Conservation (phyloP, 225 moss, liverwort and hornwort genomes). For the Sphagnum contortum region DNA sequence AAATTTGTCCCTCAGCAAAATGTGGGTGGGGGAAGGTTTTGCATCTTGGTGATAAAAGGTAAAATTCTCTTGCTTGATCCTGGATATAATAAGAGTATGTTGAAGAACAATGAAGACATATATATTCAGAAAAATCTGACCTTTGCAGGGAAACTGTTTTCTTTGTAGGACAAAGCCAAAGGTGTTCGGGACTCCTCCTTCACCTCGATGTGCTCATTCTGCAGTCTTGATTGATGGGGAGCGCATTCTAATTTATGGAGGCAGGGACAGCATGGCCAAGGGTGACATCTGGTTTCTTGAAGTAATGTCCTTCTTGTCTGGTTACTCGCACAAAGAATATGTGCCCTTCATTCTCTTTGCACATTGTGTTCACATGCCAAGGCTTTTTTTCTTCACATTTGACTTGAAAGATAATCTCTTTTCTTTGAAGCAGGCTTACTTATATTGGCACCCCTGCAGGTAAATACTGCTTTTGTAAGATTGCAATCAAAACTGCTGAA, state of each 20-base stretch:
- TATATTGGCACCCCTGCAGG: constrained; percentile 3
- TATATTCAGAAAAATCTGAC: neutral
- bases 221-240: constrained; percentile 27
- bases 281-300: constrained; percentile 46
- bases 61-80: too few species aligned
- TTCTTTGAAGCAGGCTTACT: too few species aligned
- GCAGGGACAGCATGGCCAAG: constrained; percentile 16
- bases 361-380: neutral
- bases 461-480: constrained; percentile 30
- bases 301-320: constrained; percentile 12
- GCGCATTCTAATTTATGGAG: constrained; percentile 39
- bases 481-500: constrained; percentile 17
- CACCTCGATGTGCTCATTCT: constrained; percentile 35
- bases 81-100: too few species aligned
- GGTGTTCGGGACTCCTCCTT: constrained; percentile 31
- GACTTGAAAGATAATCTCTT: too few species aligned
- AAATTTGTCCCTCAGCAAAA: too few species aligned
- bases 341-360: neutral
- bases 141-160: neutral
- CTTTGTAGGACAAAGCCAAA: constrained; percentile 9
- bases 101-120: neutral
- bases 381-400: too few species aligned
- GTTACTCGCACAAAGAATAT: neutral
- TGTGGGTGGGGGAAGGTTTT: too few species aligned
- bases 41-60: too few species aligned